Percentiles rank a stretch among this genome's conserved stretches.
These are phyloP conservation scores for Eragrostis tef DNA, from an alignment of 202 grass and related monocot species.

Conservation along the genomic window DNA sequence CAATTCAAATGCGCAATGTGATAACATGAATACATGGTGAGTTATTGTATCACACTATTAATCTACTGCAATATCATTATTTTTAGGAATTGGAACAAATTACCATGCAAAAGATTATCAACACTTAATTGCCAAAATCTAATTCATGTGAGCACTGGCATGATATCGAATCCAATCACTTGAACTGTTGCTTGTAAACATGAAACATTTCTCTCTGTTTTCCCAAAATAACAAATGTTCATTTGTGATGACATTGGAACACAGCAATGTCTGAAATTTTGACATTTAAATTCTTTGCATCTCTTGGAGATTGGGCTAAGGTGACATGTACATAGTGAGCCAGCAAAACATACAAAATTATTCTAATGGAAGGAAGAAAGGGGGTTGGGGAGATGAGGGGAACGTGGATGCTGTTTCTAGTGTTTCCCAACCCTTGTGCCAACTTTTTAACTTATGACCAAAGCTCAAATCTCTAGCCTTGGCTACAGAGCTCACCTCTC, in stretches of 20 bases:
- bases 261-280: conserved; percentile 43
- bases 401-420: conserved; percentile 99
- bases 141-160: not conserved
- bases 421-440: conserved; percentile 82
- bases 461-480: conserved; percentile 69
- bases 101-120: conserved; percentile 21
- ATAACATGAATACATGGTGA: conserved; percentile 30
- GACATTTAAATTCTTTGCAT: conserved; percentile 51
- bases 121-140: conserved; percentile 14
- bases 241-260: conserved; percentile 22
- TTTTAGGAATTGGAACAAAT: conserved; percentile 8
- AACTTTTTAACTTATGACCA: conserved; percentile 81
- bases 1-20: conserved; percentile 4
- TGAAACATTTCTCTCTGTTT: not conserved
- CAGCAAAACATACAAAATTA: conserved; percentile 63
- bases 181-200: conserved; percentile 9
- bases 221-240: conserved; percentile 33
- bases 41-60: conserved; percentile 18
- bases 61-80: conserved; percentile 14
- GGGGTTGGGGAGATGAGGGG: conserved; percentile 62
- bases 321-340: conserved; percentile 53
- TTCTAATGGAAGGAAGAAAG: conserved; percentile 54
- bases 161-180: not conserved
- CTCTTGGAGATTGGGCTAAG: conserved; percentile 60
- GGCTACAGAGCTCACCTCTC: conserved; percentile 60